These are phyloP conservation scores for Chytriomyces hyalinus DNA, from an alignment of 192 early-diverging fungal species.

Conservation along the genomic window DNA sequence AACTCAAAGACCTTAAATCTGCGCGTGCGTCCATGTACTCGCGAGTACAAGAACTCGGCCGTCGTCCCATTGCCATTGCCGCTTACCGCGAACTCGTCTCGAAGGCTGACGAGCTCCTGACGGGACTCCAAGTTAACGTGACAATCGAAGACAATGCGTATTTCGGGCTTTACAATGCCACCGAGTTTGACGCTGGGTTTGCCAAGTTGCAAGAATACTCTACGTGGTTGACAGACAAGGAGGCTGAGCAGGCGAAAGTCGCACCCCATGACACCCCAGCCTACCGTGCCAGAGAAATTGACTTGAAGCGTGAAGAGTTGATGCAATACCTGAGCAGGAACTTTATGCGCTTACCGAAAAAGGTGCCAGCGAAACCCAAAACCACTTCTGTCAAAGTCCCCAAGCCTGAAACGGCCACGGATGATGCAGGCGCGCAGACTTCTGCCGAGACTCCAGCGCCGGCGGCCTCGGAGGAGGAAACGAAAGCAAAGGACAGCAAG, in stretches of 20 bases:
- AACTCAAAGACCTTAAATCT: slow-evolving; percentile 49
- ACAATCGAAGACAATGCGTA: slow-evolving; percentile 19
- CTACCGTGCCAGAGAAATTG: slow-evolving; percentile 62
- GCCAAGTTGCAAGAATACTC: slow-evolving; percentile 60
- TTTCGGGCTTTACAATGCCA: slow-evolving; percentile 23
- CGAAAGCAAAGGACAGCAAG: not conserved
- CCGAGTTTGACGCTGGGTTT: slow-evolving; percentile 48
- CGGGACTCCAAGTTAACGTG: slow-evolving; percentile 14
- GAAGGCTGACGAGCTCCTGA: slow-evolving; percentile 4
- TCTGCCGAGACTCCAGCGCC: slow-evolving; percentile 36
- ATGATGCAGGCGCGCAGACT: slow-evolving; percentile 23
- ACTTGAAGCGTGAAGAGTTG: slow-evolving; percentile 44
- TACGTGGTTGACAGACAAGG: slow-evolving; percentile 70
- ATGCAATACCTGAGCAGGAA: slow-evolving; percentile 26
- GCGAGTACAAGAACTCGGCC: slow-evolving; percentile 56
- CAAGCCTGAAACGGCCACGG: slow-evolving; percentile 14
- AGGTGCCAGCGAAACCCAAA: slow-evolving; percentile 50
- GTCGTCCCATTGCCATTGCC: slow-evolving; percentile 56
- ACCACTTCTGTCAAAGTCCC: slow-evolving; percentile 35
- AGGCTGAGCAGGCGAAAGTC: slow-evolving; percentile 65
- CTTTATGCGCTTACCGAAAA: slow-evolving; percentile 28
- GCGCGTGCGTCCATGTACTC: slow-evolving; percentile 51
- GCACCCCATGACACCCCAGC: slow-evolving; percentile 66
- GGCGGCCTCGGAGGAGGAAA: slow-evolving; percentile 37
- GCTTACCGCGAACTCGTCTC: slow-evolving; percentile 11